Percentiles rank a stretch among this genome's conserved stretches.
phyloP scores from a whole-genome alignment of 257 asterid species.

The Nemophila menziesii region DNA sequence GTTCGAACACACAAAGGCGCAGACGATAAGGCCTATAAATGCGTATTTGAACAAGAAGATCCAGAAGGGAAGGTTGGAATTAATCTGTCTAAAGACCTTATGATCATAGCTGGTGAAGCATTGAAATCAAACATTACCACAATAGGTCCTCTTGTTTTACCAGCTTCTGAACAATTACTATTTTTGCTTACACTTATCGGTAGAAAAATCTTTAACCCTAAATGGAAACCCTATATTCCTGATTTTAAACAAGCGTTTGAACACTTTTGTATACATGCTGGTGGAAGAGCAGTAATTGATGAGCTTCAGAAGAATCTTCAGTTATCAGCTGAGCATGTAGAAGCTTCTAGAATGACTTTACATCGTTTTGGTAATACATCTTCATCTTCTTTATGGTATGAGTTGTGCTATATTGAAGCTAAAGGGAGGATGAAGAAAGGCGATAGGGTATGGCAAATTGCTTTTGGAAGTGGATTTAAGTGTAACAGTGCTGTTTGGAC shows the following conservation, averaged over 20 bases:
- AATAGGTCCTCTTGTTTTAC: conserved; percentile 73
- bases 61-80: conserved; percentile 71
- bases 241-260: conserved; percentile 78
- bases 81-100: conserved; percentile 59
- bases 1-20: conserved; percentile 85
- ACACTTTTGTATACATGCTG: conserved; percentile 83
- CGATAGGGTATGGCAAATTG: conserved; percentile 73
- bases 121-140: conserved; percentile 77
- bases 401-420: conserved; percentile 50
- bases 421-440: conserved; percentile 83
- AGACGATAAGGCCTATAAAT: conserved; percentile 66
- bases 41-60: conserved; percentile 78
- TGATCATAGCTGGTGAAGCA: conserved; percentile 88
- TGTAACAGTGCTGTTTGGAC: conserved; percentile 88
- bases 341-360: conserved; percentile 83
- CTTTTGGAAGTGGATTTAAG: conserved; percentile 78
- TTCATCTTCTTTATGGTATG: conserved; percentile 80
- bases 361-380: conserved; percentile 79
- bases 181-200: conserved; percentile 70
- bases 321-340: conserved; percentile 78
- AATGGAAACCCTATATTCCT: conserved; percentile 81
- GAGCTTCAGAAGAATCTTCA: conserved; percentile 81
- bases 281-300: conserved; percentile 81
- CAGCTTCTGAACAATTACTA: conserved; percentile 71
- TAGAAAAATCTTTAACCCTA: conserved; percentile 63